These are phyloP conservation scores for Lachnellula subtilissima DNA, from an alignment of 2,329 filamentous ascomycete species.

Conservation along the genomic window DNA sequence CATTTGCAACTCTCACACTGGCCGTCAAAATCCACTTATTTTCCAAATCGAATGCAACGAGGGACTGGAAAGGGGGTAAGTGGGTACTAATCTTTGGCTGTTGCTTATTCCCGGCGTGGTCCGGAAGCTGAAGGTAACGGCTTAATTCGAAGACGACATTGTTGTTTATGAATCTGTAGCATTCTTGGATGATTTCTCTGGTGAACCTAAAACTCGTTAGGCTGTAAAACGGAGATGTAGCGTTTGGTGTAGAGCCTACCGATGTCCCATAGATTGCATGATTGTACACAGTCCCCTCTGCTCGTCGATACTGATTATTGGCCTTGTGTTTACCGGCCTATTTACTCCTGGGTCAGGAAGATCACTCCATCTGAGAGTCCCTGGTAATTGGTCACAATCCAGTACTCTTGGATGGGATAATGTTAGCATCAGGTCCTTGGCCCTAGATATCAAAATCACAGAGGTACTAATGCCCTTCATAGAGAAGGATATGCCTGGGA, in stretches of 20 bases:
- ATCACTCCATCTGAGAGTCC: constrained; percentile 54
- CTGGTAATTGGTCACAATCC: constrained; percentile 40
- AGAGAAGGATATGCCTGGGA: not conserved
- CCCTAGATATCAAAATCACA: not conserved
- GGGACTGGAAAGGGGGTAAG: constrained; percentile 44
- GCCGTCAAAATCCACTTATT: constrained; percentile 53
- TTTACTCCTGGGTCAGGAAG: constrained; percentile 48
- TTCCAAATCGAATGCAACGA: constrained; percentile 44
- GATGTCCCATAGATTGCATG: constrained; percentile 48
- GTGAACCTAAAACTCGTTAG: constrained; percentile 18
- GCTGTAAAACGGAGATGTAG: constrained; percentile 3
- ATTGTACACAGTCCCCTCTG: constrained; percentile 42
- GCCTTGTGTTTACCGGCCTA: constrained; percentile 27
- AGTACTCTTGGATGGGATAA: constrained; percentile 6
- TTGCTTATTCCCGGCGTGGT: constrained; percentile 24
- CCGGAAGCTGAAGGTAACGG: constrained; percentile 23
- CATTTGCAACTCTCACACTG: constrained; percentile 49
- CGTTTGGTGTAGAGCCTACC: constrained; percentile 34
- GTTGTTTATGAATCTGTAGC: constrained; percentile 26
- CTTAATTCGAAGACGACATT: constrained; percentile 27
- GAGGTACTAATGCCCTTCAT: not conserved
- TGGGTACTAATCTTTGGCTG: constrained; percentile 21
- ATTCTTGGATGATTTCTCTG: constrained; percentile 21
- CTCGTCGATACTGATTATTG: constrained; percentile 26
- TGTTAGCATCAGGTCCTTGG: not conserved